Base-by-base conservation (phyloP, 805 yeast genomes). In the Candida hungchunana region DNA sequence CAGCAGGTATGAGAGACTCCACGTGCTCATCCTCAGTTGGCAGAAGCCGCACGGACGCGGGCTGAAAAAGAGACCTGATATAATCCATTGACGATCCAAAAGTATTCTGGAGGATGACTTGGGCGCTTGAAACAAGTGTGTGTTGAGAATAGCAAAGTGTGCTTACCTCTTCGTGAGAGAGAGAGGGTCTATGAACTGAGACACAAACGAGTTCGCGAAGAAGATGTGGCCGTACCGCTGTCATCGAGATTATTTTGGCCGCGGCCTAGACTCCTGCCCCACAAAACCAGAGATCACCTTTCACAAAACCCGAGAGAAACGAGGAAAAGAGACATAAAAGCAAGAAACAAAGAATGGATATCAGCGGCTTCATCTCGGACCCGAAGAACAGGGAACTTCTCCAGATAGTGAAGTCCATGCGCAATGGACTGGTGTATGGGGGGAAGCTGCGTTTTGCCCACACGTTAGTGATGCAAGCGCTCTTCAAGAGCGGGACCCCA, bases 381-480 rank as follows among this genome's bases (percentile, higher is more conserved):
- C 67, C 69, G 1, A 37, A 40, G 34, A 48, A 62, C 43, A 61
- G 59, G 26, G 64, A 58, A n/a, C 14, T 58, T 4, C 53, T 67
- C 10, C 58, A 59, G 16, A 47, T 65, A 14, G 29, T 67, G 30
- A 63, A 63, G 36, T 71, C 72, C 6, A 55, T 62, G 36, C 50
- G 70, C 20, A 67, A 67, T 46, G 62, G 69, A 39, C 34, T 71
- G 6, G 76, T 75, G 6, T 78, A 78, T 43, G 85, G 85, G 2
- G 79, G 79, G 4, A 69, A 73, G 46, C 59, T 78, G 26, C 61
- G 85, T 32, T 77, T 79, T 49, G 71, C 78, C 32, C 85, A 78
- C 56, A 79, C 83, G 1, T 52, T 78, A 32, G 85, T 78, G 30
- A 77, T 78, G 58, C 71, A 74, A 31, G 55, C 77, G 22, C 60